Conservation (phyloP, 306 rosid genomes). For the Quercus cerris region DNA sequence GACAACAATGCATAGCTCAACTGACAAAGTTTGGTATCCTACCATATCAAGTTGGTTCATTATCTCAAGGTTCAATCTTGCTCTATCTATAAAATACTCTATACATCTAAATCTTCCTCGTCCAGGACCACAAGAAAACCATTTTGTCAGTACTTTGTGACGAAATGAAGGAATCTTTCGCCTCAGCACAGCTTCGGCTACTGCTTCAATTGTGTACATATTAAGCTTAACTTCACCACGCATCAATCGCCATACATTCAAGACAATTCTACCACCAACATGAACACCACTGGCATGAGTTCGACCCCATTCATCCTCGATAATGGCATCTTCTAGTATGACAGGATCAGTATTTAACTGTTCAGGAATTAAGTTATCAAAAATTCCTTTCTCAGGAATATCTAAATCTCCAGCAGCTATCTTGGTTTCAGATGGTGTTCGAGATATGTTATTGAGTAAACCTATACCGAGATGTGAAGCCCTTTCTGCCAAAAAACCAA, state of each 20-base stretch:
- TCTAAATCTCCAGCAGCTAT: slow-evolving; percentile 41
- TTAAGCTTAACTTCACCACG: slow-evolving; percentile 89
- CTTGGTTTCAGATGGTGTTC: slow-evolving; percentile 65
- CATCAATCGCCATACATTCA: slow-evolving; percentile 84
- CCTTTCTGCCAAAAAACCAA: slow-evolving; percentile 95
- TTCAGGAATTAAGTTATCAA: slow-evolving; percentile 44
- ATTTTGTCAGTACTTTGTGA: slow-evolving; percentile 57
- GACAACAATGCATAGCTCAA: background rate
- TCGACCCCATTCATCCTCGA: slow-evolving; percentile 98
- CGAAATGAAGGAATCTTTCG: slow-evolving; percentile 64
- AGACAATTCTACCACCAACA: slow-evolving; percentile 92
- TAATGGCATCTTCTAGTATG: slow-evolving; percentile 53
- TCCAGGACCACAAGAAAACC: slow-evolving; percentile 89
- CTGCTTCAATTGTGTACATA: slow-evolving; percentile 82
- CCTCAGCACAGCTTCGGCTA: slow-evolving; percentile 82
- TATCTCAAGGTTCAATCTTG: slow-evolving; percentile 78
- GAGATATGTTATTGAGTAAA: slow-evolving; percentile 70
- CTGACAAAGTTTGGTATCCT: slow-evolving; percentile 16
- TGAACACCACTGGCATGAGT: slow-evolving; percentile 97
- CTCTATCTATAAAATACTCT: slow-evolving; percentile 56
- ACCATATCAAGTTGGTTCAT: slow-evolving; percentile 87
- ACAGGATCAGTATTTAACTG: slow-evolving; percentile 42
- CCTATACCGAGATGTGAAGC: slow-evolving; percentile 75
- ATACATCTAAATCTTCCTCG: slow-evolving; percentile 75
- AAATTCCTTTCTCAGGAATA: slow-evolving; percentile 36